phyloP scores from a whole-genome alignment of 441 rosid genomes.

The Croton setiger region DNA sequence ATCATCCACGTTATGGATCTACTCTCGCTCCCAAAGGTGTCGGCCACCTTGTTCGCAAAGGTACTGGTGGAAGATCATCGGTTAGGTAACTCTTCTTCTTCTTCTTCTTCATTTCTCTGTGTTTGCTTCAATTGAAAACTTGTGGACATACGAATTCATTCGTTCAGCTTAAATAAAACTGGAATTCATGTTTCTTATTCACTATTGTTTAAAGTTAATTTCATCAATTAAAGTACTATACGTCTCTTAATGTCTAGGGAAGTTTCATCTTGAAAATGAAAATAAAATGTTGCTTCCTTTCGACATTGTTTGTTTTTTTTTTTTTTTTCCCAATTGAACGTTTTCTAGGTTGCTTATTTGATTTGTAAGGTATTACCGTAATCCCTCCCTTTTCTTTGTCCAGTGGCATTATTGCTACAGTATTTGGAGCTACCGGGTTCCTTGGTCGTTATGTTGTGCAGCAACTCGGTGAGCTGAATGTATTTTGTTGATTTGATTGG shows the following conservation, averaged over 20 bases:
- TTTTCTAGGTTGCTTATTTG: neutral
- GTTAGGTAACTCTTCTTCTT: slow-evolving; percentile 55
- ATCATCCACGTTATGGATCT: slow-evolving; percentile 57
- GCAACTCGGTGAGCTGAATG: slow-evolving; percentile 77
- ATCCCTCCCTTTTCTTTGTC: slow-evolving; percentile 17
- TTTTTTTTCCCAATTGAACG: neutral
- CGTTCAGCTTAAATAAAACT: neutral
- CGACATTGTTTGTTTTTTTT: neutral
- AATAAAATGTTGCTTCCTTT: neutral
- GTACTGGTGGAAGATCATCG: slow-evolving; percentile 99
- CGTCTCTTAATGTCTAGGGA: neutral
- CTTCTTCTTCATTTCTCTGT: neutral
- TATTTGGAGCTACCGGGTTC: slow-evolving; percentile 98
- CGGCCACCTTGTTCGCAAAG: slow-evolving; percentile 93
- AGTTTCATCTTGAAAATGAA: neutral
- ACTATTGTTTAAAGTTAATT: neutral
- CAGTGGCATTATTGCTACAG: slow-evolving; percentile 97
- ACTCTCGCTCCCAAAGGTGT: slow-evolving; percentile 59
- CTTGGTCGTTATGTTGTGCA: slow-evolving; percentile 99
- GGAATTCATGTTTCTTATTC: neutral
- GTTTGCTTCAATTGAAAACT: neutral
- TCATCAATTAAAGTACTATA: neutral
- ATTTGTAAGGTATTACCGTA: neutral
- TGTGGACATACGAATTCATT: neutral
- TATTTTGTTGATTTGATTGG: too few relatives aligned